A percentile compares a stretch with the other conserved stretches of the same genome.
phyloP scores from a whole-genome alignment of 192 early-diverging fungal genomes.

The Obelidium mucronatum region DNA sequence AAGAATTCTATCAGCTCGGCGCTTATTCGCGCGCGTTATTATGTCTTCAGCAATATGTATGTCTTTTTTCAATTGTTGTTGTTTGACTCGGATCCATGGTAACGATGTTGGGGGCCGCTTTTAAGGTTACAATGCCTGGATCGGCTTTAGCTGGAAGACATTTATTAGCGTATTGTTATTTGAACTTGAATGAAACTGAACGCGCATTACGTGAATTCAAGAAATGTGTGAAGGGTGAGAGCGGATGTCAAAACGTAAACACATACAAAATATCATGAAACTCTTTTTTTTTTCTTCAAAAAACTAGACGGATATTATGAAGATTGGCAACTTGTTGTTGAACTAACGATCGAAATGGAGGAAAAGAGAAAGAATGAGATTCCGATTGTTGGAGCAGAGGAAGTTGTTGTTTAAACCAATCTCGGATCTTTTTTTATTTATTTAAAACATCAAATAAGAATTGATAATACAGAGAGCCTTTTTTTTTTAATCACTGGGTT shows the following conservation, averaged over 20 bases:
- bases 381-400: too few relatives aligned
- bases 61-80: not conserved
- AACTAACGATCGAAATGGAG: constrained; percentile 65
- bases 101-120: not conserved
- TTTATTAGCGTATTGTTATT: constrained; percentile 64
- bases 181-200: constrained; percentile 62
- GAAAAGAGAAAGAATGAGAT: constrained; percentile 31
- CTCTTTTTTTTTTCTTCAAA: not conserved
- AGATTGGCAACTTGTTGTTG: constrained; percentile 70
- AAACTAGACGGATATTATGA: constrained; percentile 39
- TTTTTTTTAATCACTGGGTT: too few relatives aligned
- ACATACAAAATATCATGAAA: not conserved
- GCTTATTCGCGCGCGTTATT: constrained; percentile 60
- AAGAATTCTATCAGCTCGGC: constrained; percentile 70
- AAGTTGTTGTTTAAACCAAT: too few relatives aligned
- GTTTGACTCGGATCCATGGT: not conserved
- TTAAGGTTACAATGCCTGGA: constrained; percentile 56
- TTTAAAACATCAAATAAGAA: too few relatives aligned
- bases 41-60: constrained; percentile 65
- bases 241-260: not conserved
- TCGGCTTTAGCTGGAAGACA: constrained; percentile 58
- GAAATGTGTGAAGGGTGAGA: constrained; percentile 62
- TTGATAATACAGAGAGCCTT: too few relatives aligned
- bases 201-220: constrained; percentile 63
- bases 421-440: too few relatives aligned